phyloP scores from a whole-genome alignment of 768 basidiomycete species.

The Rhodocollybia butyracea region DNA sequence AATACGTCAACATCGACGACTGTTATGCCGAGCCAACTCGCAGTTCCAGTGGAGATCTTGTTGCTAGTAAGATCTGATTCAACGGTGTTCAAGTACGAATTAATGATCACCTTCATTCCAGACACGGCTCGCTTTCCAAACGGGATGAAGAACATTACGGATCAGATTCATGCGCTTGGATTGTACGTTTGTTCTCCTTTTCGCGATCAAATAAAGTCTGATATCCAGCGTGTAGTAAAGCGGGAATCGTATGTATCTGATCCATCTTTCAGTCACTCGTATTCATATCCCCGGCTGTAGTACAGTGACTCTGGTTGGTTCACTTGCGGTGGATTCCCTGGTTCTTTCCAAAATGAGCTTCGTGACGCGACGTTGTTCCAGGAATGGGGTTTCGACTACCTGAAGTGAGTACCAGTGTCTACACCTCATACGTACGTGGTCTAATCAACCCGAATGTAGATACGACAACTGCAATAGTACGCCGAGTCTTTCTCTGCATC shows the following conservation, averaged over 20 bases:
- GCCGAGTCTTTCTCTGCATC: slow-evolving; percentile 8
- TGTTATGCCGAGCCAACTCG: slow-evolving; percentile 61
- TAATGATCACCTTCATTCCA: slow-evolving; percentile 15
- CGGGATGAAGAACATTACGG: slow-evolving; percentile 55
- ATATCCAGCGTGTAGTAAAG: slow-evolving; percentile 28
- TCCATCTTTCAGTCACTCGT: background rate
- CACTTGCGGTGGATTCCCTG: slow-evolving; percentile 66
- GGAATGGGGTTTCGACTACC: slow-evolving; percentile 65
- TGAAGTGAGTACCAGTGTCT: slow-evolving; percentile 44
- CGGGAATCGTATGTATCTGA: slow-evolving; percentile 34
- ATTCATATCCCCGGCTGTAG: slow-evolving; percentile 21
- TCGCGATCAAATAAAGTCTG: background rate
- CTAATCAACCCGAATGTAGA: background rate
- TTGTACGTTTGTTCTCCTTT: slow-evolving; percentile 38
- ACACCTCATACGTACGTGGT: no score
- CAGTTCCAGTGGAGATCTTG: slow-evolving; percentile 45
- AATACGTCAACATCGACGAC: slow-evolving; percentile 61
- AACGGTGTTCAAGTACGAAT: background rate
- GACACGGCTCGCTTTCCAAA: slow-evolving; percentile 50
- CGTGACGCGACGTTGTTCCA: slow-evolving; percentile 56
- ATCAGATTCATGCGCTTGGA: slow-evolving; percentile 54
- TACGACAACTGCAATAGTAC: slow-evolving; percentile 57
- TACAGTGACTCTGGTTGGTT: slow-evolving; percentile 65
- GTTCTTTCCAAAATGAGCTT: slow-evolving; percentile 57
- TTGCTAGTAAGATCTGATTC: slow-evolving; percentile 37